Evolutionary conservation across 2,329 filamentous ascomycete genomes (phyloP), one percentile per base, ranked within the genome.

Genomic region (Paracorniculantispora psalliotae): DNA sequence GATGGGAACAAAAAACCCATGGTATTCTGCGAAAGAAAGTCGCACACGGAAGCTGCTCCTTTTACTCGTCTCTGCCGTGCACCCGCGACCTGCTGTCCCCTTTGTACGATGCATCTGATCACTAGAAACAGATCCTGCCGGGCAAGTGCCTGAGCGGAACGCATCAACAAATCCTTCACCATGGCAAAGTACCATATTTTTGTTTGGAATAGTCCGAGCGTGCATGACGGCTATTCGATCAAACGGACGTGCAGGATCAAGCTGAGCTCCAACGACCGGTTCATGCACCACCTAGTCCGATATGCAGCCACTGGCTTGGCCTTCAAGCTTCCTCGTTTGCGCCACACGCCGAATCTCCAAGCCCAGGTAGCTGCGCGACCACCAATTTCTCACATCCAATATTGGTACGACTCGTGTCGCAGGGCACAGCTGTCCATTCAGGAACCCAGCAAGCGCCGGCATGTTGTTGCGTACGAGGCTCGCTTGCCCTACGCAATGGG

Each of bases 391-490:
- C 13, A 23, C 17, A 25, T 19, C 28, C 21, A 26, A 43, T 35
- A 44, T 57, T 49, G 54, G 33, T 41, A n/a, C 19, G 46, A 43
- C 10, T 3, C 13, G 13, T 44, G 25, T 37, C 46, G 39, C 10
- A 49, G 26, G 17, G 23, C 23, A 17, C 52, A 51, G 9, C 50
- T 7, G 26, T 44, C 15, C 25, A 37, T 35, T 28, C 28, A 50
- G 48, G 52, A 51, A 51, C 59, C 19, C n/a, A 48, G 33, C 44
- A 46, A 35, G 51, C 59, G 52, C 17, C 26, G 13, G 41, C 21
- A 52, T 47, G 59, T 57, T 39, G 47, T 28, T 33, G 52, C 21
- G 59, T 60, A 57, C 59, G 47, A 60, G 59, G 19, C 52, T 60
- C 56, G 56, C 47, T 58, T 57, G 30, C 41, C 17, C 39, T 17